Evolutionary conservation across 768 basidiomycete species (phyloP).

Genomic region (Mycena sanguinolenta): DNA sequence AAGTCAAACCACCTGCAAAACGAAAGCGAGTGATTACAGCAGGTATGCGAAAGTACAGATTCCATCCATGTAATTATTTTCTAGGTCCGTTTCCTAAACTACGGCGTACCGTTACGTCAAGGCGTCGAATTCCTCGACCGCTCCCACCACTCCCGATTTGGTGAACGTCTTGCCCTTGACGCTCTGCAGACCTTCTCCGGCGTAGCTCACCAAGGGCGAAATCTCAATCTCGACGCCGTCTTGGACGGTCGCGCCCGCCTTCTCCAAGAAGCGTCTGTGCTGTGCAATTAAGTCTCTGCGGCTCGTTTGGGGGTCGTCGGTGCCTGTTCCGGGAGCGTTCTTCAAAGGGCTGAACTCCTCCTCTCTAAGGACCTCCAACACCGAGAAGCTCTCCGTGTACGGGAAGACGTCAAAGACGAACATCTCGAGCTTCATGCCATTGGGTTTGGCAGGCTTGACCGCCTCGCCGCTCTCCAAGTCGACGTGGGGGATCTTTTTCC

Average conservation of each 20-base stretch:
- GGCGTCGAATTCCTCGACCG: conserved; percentile 78
- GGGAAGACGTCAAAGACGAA: conserved; percentile 99
- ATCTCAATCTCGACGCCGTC: conserved; percentile 91
- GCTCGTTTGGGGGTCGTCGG: conserved; percentile 93
- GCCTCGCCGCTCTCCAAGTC: conserved; percentile 75
- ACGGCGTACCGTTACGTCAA: conserved; percentile 58
- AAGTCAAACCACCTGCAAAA: conserved; percentile 8
- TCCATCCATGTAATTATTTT: conserved; percentile 37
- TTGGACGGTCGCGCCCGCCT: conserved; percentile 78
- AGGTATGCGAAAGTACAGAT: conserved; percentile 39
- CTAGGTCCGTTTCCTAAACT: conserved; percentile 33
- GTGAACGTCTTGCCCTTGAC: conserved; percentile 84
- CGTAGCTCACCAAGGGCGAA: conserved; percentile 89
- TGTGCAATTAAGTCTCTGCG: conserved; percentile 90
- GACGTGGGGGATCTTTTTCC: conserved; percentile 94
- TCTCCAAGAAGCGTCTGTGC: conserved; percentile 86
- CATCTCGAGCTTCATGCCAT: conserved; percentile 99
- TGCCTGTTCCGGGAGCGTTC: conserved; percentile 93
- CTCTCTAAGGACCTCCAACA: conserved; percentile 87
- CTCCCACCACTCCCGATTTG: conserved; percentile 78
- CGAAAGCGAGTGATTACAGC: conserved; percentile 34
- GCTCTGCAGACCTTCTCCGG: conserved; percentile 89
- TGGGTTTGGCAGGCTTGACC: conserved; percentile 89
- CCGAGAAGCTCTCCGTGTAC: conserved; percentile 83
- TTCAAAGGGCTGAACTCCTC: conserved; percentile 98